Conservation (phyloP, 1,139 yeast genomes). For the Yarrowia galli region DNA sequence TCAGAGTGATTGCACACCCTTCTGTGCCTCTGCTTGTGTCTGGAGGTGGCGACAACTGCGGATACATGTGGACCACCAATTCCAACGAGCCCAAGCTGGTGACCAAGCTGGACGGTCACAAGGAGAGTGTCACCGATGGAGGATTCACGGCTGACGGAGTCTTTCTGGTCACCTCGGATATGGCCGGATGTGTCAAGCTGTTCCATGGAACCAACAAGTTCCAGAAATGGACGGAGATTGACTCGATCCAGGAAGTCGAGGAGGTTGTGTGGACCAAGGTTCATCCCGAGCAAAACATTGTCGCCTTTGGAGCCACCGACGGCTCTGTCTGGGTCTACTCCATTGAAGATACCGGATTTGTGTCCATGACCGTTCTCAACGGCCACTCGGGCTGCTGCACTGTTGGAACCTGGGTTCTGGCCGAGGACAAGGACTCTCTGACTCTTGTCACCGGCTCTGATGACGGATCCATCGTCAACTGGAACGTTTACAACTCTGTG, state of each 20-base stretch:
- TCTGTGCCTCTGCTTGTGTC: constrained; percentile 79
- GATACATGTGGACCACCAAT: constrained; percentile 91
- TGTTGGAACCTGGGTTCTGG: constrained; percentile 73
- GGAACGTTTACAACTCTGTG: constrained; percentile 87
- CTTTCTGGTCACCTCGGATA: constrained; percentile 85
- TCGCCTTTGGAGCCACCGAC: constrained; percentile 94
- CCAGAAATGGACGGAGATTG: constrained; percentile 77
- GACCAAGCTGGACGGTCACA: constrained; percentile 76
- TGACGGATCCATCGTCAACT: constrained; percentile 83
- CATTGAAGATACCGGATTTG: constrained; percentile 60
- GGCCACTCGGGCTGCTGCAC: constrained; percentile 82
- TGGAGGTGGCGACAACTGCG: constrained; percentile 92
- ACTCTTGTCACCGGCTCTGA: constrained; percentile 81
- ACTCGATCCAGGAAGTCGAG: constrained; percentile 83
- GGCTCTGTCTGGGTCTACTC: constrained; percentile 96
- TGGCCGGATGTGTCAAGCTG: constrained; percentile 85
- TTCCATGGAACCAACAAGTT: constrained; percentile 77
- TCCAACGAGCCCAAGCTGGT: constrained; percentile 81
- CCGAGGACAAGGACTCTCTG: constrained; percentile 65
- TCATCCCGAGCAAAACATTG: constrained; percentile 75
- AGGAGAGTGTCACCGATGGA: constrained; percentile 86
- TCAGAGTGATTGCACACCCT: constrained; percentile 81
- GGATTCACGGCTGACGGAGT: constrained; percentile 85
- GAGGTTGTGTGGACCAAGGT: constrained; percentile 79
- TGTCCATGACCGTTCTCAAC: constrained; percentile 79